Evolutionary conservation across 2,329 filamentous ascomycete genomes (phyloP).

Genomic region (Calonectria henricotiae): DNA sequence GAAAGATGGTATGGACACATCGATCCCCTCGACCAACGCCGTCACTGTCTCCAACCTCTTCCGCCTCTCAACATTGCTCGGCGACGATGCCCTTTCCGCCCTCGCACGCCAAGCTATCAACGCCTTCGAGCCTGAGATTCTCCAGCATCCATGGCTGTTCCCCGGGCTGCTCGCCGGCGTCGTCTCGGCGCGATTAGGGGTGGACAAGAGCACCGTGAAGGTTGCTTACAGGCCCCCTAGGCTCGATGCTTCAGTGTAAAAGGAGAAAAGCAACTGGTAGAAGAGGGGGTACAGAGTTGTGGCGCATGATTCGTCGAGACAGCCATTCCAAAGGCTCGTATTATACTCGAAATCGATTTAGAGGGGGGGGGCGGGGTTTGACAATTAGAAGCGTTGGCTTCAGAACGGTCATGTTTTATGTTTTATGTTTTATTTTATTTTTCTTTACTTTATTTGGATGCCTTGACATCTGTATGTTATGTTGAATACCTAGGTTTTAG

Average conservation of each 20-base stretch:
- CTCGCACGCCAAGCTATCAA: slow-evolving; percentile 82
- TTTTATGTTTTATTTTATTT: not conserved
- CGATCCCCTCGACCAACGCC: slow-evolving; percentile 91
- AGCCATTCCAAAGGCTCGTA: not conserved
- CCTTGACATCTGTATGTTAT: not conserved
- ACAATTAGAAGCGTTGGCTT: slow-evolving; percentile 1
- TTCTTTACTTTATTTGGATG: slow-evolving; percentile 1
- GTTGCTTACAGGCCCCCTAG: slow-evolving; percentile 50
- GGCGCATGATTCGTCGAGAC: not conserved
- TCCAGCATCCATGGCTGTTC: slow-evolving; percentile 95
- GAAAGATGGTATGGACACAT: slow-evolving; percentile 96
- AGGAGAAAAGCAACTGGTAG: not conserved
- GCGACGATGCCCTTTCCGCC: slow-evolving; percentile 75
- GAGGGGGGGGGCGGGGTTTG: not conserved
- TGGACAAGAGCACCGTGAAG: slow-evolving; percentile 60
- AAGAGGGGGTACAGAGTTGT: not conserved
- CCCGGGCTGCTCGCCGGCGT: slow-evolving; percentile 84
- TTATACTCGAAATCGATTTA: not conserved
- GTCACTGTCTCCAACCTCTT: slow-evolving; percentile 91
- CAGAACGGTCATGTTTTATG: not conserved
- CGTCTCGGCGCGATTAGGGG: slow-evolving; percentile 82
- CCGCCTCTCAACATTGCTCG: slow-evolving; percentile 80
- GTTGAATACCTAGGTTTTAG: slow-evolving; percentile 12
- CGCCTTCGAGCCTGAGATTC: slow-evolving; percentile 91
- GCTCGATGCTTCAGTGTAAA: slow-evolving; percentile 41